Evolutionary conservation across 202 grass and related monocot species (phyloP).

Genomic region (Carex sylvatica): DNA sequence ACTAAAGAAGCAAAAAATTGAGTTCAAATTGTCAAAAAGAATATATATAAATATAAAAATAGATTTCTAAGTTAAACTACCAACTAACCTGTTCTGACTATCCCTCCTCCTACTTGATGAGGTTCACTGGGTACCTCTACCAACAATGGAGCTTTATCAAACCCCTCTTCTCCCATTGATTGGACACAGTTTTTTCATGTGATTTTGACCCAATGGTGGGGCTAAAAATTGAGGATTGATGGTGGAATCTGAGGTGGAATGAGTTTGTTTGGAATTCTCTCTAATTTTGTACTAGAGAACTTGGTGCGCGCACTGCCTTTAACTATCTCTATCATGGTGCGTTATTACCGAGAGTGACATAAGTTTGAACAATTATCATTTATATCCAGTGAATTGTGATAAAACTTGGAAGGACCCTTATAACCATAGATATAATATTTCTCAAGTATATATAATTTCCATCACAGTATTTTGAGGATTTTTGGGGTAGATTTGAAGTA

Average conservation of each 20-base stretch:
- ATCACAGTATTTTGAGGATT: not conserved
- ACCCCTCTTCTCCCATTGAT: conserved; percentile 19
- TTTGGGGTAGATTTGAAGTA: not conserved
- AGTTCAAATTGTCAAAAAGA: conserved; percentile 4
- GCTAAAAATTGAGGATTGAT: not conserved
- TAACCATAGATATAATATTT: not conserved
- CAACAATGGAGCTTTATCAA: conserved; percentile 11
- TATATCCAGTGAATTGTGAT: not conserved
- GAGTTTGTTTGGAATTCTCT: not conserved
- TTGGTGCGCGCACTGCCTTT: not conserved
- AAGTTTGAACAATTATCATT: not conserved
- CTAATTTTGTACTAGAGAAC: not conserved
- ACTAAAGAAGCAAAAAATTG: not conserved
- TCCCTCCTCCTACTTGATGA: not conserved
- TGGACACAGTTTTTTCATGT: not conserved
- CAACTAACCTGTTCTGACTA: conserved; percentile 30
- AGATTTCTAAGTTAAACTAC: not conserved
- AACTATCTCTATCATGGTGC: not conserved
- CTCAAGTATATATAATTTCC: not conserved
- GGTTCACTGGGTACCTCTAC: not conserved
- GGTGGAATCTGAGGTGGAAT: not conserved
- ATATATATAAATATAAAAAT: not conserved
- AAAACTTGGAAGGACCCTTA: not conserved
- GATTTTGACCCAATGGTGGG: conserved; percentile 2
- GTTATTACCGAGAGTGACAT: not conserved